A percentile compares a stretch with the other conserved stretches of the same genome.
phyloP scores from a whole-genome alignment of 2,329 filamentous ascomycete species.

The Tolypocladium nubicola region DNA sequence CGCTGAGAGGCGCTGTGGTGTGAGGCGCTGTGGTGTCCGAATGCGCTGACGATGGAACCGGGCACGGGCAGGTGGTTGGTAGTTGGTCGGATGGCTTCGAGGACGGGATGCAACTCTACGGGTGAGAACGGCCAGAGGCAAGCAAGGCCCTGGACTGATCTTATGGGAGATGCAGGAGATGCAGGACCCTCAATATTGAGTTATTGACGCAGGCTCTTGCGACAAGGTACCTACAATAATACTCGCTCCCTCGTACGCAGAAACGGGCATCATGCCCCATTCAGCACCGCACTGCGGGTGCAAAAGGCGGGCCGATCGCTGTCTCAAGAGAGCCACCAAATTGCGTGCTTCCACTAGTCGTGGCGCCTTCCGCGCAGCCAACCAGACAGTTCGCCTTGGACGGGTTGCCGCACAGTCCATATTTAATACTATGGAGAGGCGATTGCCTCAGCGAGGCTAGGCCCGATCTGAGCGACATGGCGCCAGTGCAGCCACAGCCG shows the following conservation, averaged over 20 bases:
- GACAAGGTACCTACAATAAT: background rate
- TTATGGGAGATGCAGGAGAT: background rate
- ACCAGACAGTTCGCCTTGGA: background rate
- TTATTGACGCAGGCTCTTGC: background rate
- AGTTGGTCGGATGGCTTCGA: too few species aligned
- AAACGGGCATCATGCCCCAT: background rate
- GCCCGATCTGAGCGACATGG: background rate
- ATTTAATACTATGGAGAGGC: background rate
- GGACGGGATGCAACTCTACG: background rate
- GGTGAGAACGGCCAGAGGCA: too few species aligned
- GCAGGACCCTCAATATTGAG: background rate
- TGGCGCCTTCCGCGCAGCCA: background rate
- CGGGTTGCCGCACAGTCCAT: background rate
- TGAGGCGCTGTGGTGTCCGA: background rate
- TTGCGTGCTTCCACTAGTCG: constrained; percentile 25
- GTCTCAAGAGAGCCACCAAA: constrained; percentile 14
- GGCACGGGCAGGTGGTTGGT: too few species aligned
- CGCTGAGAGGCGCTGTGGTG: background rate
- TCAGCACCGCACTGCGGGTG: background rate
- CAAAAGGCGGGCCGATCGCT: background rate
- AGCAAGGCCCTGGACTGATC: background rate
- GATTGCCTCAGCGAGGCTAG: background rate
- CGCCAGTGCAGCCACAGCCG: background rate
- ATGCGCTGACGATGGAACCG: background rate
- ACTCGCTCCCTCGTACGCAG: background rate